Evolutionary conservation across 192 early-diverging fungal species (phyloP).

Genomic region (Backusella tarrabulga): DNA sequence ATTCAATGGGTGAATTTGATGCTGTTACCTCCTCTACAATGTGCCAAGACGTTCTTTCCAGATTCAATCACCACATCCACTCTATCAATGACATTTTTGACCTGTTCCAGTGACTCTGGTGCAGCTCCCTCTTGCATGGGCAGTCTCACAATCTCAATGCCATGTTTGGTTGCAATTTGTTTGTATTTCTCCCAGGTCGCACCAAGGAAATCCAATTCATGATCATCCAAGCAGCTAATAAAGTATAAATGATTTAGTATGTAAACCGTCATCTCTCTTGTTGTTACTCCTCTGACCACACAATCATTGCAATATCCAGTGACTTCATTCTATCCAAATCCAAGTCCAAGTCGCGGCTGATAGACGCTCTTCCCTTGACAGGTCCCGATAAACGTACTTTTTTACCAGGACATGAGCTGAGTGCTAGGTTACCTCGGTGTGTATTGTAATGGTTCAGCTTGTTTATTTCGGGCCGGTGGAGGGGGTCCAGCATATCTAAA

Average conservation of each 20-base stretch:
- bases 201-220: slow-evolving; percentile 64
- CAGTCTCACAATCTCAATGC: slow-evolving; percentile 60
- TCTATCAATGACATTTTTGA: slow-evolving; percentile 51
- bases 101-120: slow-evolving; percentile 55
- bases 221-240: slow-evolving; percentile 64
- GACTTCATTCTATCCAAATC: slow-evolving; percentile 64
- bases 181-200: slow-evolving; percentile 62
- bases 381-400: slow-evolving; percentile 73
- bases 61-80: slow-evolving; percentile 45
- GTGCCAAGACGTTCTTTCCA: slow-evolving; percentile 60
- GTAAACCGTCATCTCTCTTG: no score
- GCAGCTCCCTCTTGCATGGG: slow-evolving; percentile 71
- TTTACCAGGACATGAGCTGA: slow-evolving; percentile 78
- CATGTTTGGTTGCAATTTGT: slow-evolving; percentile 45
- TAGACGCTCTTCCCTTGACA: slow-evolving; percentile 65
- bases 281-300: slow-evolving; percentile 48
- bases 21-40: slow-evolving; percentile 62
- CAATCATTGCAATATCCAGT: slow-evolving; percentile 56
- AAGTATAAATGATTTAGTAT: neutral
- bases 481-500: slow-evolving; percentile 16
- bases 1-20: no score
- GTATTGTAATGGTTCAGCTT: neutral
- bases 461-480: neutral
- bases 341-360: slow-evolving; percentile 67
- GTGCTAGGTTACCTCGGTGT: slow-evolving; percentile 59